Conservation (phyloP, 331 rosid species). For the Arachis monticola region DNA sequence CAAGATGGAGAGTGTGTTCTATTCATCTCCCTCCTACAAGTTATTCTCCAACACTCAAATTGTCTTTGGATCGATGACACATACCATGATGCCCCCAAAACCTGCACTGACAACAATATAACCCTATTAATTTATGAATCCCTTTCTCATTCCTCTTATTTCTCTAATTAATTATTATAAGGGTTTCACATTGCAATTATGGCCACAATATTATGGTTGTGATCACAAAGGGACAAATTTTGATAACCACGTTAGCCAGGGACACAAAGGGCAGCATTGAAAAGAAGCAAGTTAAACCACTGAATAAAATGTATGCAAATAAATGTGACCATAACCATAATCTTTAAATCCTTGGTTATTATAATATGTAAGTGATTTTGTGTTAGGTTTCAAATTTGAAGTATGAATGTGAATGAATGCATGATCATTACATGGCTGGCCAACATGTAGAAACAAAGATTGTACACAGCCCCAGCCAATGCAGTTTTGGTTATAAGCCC, state of each 20-base stretch:
- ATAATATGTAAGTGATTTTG: too few species aligned
- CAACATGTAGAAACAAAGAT: conserved; percentile 73
- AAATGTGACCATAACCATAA: too few species aligned
- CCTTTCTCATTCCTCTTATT: neutral
- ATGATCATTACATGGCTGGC: conserved; percentile 69
- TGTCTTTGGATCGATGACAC: conserved; percentile 76
- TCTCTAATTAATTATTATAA: too few species aligned
- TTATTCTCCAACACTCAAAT: conserved; percentile 69
- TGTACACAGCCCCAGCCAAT: conserved; percentile 80
- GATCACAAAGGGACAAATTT: too few species aligned
- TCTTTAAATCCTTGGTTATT: too few species aligned
- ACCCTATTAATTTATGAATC: neutral
- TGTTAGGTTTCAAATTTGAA: too few species aligned
- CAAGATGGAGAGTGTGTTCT: conserved; percentile 83
- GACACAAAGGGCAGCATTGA: too few species aligned
- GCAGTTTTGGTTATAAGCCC: conserved; percentile 84
- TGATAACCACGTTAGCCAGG: too few species aligned
- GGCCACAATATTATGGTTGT: too few species aligned
- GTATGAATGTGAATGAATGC: neutral
- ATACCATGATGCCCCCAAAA: conserved; percentile 84
- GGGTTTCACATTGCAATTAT: neutral
- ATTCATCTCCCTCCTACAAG: conserved; percentile 62
- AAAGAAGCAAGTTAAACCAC: too few species aligned
- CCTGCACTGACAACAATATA: conserved; percentile 67
- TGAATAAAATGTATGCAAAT: too few species aligned